phyloP scores from a whole-genome alignment of 306 rosid genomes.

The Casuarina equisetifolia region DNA sequence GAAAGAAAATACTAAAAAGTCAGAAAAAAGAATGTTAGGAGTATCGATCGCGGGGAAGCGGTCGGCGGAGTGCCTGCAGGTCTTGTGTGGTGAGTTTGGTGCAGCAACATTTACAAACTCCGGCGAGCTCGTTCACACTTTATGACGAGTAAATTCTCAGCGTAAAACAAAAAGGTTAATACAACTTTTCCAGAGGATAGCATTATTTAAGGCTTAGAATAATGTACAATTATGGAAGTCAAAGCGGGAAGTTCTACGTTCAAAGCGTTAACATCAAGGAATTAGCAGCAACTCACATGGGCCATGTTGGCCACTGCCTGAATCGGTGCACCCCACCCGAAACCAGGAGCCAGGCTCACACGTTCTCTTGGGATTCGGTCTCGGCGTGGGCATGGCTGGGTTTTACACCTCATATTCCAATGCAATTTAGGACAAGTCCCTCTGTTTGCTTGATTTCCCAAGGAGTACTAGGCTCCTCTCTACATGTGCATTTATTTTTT shows the following conservation, averaged over 20 bases:
- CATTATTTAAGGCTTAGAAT: not conserved
- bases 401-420: conserved; percentile 8
- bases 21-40: not conserved
- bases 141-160: not conserved
- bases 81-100: conserved; percentile 4
- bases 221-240: conserved; percentile 23
- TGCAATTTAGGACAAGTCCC: conserved; percentile 12
- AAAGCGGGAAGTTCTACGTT: conserved; percentile 31
- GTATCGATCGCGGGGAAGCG: not conserved
- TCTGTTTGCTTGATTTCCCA: conserved; percentile 33
- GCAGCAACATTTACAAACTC: conserved; percentile 2
- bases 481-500: conserved; percentile 22
- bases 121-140: not conserved
- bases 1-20: no score
- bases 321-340: conserved; percentile 34
- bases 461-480: not conserved
- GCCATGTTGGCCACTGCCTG: conserved; percentile 29
- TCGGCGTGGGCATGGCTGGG: conserved; percentile 20
- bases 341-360: conserved; percentile 8
- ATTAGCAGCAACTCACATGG: conserved; percentile 50
- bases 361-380: conserved; percentile 20
- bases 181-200: not conserved
- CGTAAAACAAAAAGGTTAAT: not conserved
- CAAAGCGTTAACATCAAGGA: conserved; percentile 43
- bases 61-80: conserved; percentile 5